Conservation (phyloP, 2,329 filamentous ascomycete genomes). For the Trichoderma atroviride region DNA sequence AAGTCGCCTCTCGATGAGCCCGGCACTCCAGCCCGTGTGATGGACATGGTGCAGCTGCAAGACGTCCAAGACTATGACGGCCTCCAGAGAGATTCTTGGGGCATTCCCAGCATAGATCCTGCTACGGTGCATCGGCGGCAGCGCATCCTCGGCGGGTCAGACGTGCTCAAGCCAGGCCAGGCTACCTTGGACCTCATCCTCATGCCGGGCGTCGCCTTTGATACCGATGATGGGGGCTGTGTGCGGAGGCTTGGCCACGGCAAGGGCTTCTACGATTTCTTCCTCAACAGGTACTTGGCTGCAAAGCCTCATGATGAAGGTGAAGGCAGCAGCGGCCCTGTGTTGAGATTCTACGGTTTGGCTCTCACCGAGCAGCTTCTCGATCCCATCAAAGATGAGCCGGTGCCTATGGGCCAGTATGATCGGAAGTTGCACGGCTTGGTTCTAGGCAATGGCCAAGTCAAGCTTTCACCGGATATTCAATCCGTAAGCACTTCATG, state of each 20-base stretch:
- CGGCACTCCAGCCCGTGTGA: slow-evolving; percentile 66
- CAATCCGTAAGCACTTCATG: slow-evolving; percentile 11
- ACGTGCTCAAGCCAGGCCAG: slow-evolving; percentile 45
- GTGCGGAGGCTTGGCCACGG: slow-evolving; percentile 86
- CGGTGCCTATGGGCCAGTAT: slow-evolving; percentile 72
- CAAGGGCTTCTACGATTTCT: slow-evolving; percentile 96
- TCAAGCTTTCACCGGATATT: slow-evolving; percentile 41
- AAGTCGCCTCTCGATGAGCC: slow-evolving; percentile 52
- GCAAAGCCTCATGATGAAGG: slow-evolving; percentile 36
- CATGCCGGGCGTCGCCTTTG: slow-evolving; percentile 92
- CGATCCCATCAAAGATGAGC: slow-evolving; percentile 55
- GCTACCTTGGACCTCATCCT: slow-evolving; percentile 79
- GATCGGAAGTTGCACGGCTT: slow-evolving; percentile 82
- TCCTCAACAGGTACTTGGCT: slow-evolving; percentile 72
- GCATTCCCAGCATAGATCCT: slow-evolving; percentile 81
- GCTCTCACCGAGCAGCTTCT: slow-evolving; percentile 86
- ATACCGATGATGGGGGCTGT: slow-evolving; percentile 56
- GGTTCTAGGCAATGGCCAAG: slow-evolving; percentile 69
- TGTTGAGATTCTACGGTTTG: slow-evolving; percentile 69
- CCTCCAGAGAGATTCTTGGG: slow-evolving; percentile 81
- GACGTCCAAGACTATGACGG: slow-evolving; percentile 76
- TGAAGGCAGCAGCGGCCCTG: slow-evolving; percentile 31
- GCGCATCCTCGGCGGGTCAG: slow-evolving; percentile 71
- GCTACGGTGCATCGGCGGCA: slow-evolving; percentile 66
- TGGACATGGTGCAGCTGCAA: slow-evolving; percentile 90